phyloP scores from a whole-genome alignment of 2,329 filamentous ascomycete genomes.

The Stenocarpella maydis region DNA sequence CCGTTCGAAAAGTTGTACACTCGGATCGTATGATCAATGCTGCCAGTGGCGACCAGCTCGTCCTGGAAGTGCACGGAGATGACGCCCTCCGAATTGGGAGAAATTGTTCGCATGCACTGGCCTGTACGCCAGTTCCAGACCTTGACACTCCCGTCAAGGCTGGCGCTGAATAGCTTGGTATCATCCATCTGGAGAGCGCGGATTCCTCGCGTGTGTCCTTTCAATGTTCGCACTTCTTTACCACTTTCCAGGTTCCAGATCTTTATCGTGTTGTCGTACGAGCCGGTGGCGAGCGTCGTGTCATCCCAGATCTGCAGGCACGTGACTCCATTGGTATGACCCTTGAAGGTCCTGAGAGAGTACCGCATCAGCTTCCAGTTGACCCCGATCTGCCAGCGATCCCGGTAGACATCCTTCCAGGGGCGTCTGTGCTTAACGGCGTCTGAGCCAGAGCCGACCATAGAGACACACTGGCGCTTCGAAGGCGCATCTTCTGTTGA shows the following conservation, averaged over 20 bases:
- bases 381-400: constrained; percentile 82
- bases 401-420: constrained; percentile 98
- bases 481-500: constrained; percentile 37
- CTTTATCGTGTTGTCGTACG: constrained; percentile 93
- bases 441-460: constrained; percentile 35
- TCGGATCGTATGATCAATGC: constrained; percentile 87
- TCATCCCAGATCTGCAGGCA: constrained; percentile 75
- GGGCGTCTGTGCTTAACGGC: constrained; percentile 57
- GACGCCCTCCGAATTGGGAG: constrained; percentile 78
- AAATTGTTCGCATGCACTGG: constrained; percentile 81
- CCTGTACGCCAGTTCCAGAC: constrained; percentile 98
- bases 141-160: constrained; percentile 85
- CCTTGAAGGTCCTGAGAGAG: constrained; percentile 82
- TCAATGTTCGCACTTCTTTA: constrained; percentile 83
- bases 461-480: constrained; percentile 47
- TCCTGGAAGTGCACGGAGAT: constrained; percentile 88
- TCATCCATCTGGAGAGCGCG: constrained; percentile 93
- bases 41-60: constrained; percentile 86
- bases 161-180: constrained; percentile 88
- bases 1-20: constrained; percentile 92
- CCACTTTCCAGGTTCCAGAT: constrained; percentile 95
- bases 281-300: constrained; percentile 89
- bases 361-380: constrained; percentile 98
- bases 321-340: constrained; percentile 85
- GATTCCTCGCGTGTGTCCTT: constrained; percentile 83